These are phyloP conservation scores for Fusarium pseudograminearum DNA, from an alignment of 2,329 filamentous ascomycete genomes.

Conservation along the genomic window DNA sequence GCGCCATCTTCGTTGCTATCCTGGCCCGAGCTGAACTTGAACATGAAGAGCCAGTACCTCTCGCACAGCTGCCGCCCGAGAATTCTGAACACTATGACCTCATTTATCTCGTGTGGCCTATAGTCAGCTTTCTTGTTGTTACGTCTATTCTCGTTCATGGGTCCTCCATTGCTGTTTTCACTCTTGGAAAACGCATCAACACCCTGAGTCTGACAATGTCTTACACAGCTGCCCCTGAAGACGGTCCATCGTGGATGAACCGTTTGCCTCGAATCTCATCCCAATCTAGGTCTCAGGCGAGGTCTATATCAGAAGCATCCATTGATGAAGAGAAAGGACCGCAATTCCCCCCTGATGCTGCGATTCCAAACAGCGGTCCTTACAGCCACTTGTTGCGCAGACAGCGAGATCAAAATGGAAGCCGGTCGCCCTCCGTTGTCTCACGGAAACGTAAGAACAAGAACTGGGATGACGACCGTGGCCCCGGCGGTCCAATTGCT, in stretches of 20 bases:
- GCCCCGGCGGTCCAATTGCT: conserved; percentile 86
- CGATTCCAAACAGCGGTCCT: conserved; percentile 74
- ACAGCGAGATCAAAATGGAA: conserved; percentile 79
- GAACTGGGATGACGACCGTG: conserved; percentile 77
- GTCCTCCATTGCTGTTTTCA: conserved; percentile 98
- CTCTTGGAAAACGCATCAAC: conserved; percentile 97
- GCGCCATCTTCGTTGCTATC: conserved; percentile 95
- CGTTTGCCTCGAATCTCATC: conserved; percentile 79
- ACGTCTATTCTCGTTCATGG: conserved; percentile 95
- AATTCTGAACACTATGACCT: conserved; percentile 72
- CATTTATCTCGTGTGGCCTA: conserved; percentile 92
- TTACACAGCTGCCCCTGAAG: conserved; percentile 90
- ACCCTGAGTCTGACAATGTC: conserved; percentile 95
- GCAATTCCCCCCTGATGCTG: conserved; percentile 73
- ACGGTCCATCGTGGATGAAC: conserved; percentile 95
- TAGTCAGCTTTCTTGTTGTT: conserved; percentile 93
- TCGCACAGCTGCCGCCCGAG: conserved; percentile 69
- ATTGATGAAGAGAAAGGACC: conserved; percentile 71
- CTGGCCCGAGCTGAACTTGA: conserved; percentile 93
- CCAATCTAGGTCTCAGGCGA: conserved; percentile 82
- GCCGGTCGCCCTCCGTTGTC: conserved; percentile 70
- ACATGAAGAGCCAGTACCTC: conserved; percentile 78
- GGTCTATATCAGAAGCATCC: conserved; percentile 85
- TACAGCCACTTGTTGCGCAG: conserved; percentile 77
- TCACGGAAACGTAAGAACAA: conserved; percentile 73